These are phyloP conservation scores for Boletellus emodensis DNA, from an alignment of 768 basidiomycete genomes.

Conservation along the genomic window DNA sequence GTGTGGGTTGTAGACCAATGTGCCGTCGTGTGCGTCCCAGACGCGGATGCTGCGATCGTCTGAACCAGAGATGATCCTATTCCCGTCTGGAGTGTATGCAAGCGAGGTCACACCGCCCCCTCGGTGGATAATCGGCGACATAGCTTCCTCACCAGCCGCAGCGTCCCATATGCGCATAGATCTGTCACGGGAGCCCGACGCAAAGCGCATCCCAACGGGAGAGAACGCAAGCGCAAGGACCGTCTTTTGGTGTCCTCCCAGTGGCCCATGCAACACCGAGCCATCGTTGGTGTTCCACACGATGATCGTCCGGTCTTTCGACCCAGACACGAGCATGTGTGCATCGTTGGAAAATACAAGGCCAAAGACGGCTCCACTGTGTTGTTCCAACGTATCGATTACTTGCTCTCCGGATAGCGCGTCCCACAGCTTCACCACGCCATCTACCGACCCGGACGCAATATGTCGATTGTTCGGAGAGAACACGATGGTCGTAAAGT, in stretches of 20 bases:
- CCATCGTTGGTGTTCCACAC: conserved; percentile 22
- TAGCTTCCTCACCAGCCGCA: conserved; percentile 9
- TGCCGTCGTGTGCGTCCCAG: conserved; percentile 26
- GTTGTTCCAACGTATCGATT: conserved; percentile 13
- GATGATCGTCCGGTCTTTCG: conserved; percentile 24
- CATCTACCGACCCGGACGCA: conserved; percentile 22
- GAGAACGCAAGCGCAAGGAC: conserved; percentile 30
- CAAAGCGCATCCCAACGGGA: conserved; percentile 22
- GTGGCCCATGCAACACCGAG: conserved; percentile 9
- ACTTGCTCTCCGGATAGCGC: conserved; percentile 21
- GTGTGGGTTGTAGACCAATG: conserved; percentile 12
- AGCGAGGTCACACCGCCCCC: conserved; percentile 23
- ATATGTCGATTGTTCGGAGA: conserved; percentile 26
- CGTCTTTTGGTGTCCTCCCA: conserved; percentile 24
- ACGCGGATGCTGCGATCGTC: conserved; percentile 28
- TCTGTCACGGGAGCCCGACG: conserved; percentile 30
- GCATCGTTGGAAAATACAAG: conserved; percentile 32
- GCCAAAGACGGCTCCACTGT: conserved; percentile 19
- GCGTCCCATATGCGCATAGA: conserved; percentile 30
- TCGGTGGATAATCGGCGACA: conserved; percentile 15
- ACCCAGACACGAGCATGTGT: conserved; percentile 22
- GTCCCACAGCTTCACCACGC: conserved; percentile 27
- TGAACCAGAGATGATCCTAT: conserved; percentile 27
- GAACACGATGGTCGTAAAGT: conserved; percentile 23
- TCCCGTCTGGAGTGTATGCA: conserved; percentile 29